These are phyloP conservation scores for Neurospora sp. DNA, from an alignment of 2,329 filamentous ascomycete genomes.

Conservation along the genomic window DNA sequence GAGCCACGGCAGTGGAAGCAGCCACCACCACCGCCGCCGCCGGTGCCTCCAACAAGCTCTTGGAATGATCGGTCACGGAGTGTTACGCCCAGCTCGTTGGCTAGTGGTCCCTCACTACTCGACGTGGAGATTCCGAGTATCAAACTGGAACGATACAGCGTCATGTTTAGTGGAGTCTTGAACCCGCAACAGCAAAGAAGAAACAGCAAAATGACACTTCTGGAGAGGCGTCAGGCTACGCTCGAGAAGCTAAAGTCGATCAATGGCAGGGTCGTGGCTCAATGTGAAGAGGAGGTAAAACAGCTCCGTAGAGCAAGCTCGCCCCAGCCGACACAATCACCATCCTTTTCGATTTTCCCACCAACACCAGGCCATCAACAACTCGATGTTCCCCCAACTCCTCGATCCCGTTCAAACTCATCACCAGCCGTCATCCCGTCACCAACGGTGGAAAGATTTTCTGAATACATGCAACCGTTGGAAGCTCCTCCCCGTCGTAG, in stretches of 20 bases:
- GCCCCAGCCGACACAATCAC: slow-evolving; percentile 35
- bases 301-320: slow-evolving; percentile 37
- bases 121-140: slow-evolving; percentile 72
- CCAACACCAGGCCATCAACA: slow-evolving; percentile 20
- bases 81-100: not conserved
- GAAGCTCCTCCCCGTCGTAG: slow-evolving; percentile 3
- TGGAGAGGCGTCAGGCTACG: slow-evolving; percentile 49
- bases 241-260: slow-evolving; percentile 47
- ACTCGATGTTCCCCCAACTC: slow-evolving; percentile 18
- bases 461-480: not conserved
- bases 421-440: slow-evolving; percentile 40
- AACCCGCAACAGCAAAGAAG: slow-evolving; percentile 26
- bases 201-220: slow-evolving; percentile 29
- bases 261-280: slow-evolving; percentile 32
- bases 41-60: not conserved
- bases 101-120: slow-evolving; percentile 35
- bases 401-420: slow-evolving; percentile 42
- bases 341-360: slow-evolving; percentile 36
- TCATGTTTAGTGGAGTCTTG: slow-evolving; percentile 80
- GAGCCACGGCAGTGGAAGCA: not conserved
- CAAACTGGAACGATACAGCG: slow-evolving; percentile 79
- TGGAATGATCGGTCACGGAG: not conserved
- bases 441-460: slow-evolving; percentile 28
- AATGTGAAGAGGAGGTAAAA: slow-evolving; percentile 24
- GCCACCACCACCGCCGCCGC: not conserved